Conservation (phyloP, 768 basidiomycete genomes). For the Suillus discolor region DNA sequence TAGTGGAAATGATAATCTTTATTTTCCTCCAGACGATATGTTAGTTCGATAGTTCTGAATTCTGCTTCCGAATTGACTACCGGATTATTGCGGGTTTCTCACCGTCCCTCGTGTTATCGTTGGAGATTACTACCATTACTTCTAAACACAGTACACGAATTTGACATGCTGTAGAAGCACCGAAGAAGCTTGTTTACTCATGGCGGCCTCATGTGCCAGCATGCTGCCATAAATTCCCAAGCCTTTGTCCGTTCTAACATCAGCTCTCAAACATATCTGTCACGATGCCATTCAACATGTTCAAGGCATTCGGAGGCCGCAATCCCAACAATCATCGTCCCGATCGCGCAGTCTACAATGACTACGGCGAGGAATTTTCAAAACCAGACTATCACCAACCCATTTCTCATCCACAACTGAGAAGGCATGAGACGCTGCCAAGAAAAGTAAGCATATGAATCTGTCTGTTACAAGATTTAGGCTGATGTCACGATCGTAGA, state of each 20-base stretch:
- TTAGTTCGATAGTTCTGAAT: too few species aligned
- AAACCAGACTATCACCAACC: conserved; percentile 27
- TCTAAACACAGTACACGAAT: neutral
- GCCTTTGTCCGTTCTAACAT: conserved; percentile 14
- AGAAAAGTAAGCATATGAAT: conserved; percentile 5
- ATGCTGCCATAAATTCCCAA: conserved; percentile 30
- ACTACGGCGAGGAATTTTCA: conserved; percentile 33
- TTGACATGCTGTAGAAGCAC: conserved; percentile 7
- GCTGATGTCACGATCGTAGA: conserved; percentile 17
- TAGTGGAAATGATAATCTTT: neutral
- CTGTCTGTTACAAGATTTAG: neutral
- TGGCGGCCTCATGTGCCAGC: conserved; percentile 29
- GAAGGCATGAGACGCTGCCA: conserved; percentile 22
- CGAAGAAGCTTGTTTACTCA: conserved; percentile 11
- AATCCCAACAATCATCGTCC: conserved; percentile 28
- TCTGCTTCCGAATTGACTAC: neutral
- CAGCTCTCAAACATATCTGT: conserved; percentile 20
- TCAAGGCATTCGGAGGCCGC: conserved; percentile 37
- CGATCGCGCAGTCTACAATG: conserved; percentile 25
- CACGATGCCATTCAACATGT: conserved; percentile 41
- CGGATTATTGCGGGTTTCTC: neutral
- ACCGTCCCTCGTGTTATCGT: neutral
- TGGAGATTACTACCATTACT: conserved; percentile 5
- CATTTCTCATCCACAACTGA: neutral
- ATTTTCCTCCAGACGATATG: neutral